phyloP scores from a whole-genome alignment of 495 filamentous ascomycete species.

The Rostrohypoxylon terebratum region DNA sequence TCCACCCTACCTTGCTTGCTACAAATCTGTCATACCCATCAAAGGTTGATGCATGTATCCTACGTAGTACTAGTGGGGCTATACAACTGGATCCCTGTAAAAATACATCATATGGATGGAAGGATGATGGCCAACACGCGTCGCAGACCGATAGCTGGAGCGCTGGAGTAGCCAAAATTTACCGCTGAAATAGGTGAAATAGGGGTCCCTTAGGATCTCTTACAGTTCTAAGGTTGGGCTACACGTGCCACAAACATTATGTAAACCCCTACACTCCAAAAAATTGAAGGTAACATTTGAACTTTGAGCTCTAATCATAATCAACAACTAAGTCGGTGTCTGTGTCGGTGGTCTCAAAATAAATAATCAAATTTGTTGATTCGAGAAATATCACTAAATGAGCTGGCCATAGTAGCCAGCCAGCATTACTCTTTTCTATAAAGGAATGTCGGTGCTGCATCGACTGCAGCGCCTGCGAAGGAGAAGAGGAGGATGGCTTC shows the following conservation, averaged over 20 bases:
- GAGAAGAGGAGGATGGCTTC: constrained; percentile 45
- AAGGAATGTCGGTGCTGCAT: constrained; percentile 34
- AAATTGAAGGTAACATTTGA: constrained; percentile 1
- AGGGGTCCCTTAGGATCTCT: neutral
- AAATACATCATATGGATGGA: constrained; percentile 7
- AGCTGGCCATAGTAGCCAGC: constrained; percentile 12
- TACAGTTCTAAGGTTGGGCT: neutral
- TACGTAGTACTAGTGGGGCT: constrained; percentile 1
- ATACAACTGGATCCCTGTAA: neutral
- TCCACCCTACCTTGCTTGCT: neutral
- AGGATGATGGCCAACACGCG: neutral
- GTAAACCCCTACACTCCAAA: constrained; percentile 2
- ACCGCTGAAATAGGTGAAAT: too few species aligned
- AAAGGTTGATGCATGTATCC: constrained; percentile 3
- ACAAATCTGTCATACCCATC: neutral
- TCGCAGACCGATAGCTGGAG: neutral
- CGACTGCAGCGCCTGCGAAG: constrained; percentile 42
- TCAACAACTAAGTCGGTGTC: neutral
- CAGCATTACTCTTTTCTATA: neutral
- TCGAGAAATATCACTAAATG: constrained; percentile 20
- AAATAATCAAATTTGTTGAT: constrained; percentile 3
- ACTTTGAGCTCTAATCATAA: neutral
- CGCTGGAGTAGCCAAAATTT: neutral
- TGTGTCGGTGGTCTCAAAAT: constrained; percentile 13
- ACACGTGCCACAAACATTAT: neutral